phyloP scores from a whole-genome alignment of 78 protist species.

The Tieghemostelium lacteum region DNA sequence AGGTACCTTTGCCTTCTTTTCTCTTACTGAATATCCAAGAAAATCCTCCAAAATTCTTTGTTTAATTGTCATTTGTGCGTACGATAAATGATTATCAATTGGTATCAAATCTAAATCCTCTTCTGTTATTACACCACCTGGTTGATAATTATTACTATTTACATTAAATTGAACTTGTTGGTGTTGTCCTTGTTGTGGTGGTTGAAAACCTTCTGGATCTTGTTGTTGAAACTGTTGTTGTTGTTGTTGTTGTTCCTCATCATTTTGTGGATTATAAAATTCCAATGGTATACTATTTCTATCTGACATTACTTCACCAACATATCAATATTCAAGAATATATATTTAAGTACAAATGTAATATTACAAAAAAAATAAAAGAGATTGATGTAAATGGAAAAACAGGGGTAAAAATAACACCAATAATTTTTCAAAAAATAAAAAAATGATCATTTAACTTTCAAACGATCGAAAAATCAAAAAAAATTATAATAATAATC shows the following conservation, averaged over 20 bases:
- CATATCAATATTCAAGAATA: too few relatives aligned
- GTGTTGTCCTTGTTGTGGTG: background rate
- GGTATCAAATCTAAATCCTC: background rate
- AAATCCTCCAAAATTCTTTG: conserved; percentile 41
- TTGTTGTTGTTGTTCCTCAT: background rate
- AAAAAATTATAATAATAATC: too few relatives aligned
- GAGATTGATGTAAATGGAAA: too few relatives aligned
- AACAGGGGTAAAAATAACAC: too few relatives aligned
- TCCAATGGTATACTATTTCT: conserved; percentile 22
- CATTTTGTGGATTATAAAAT: background rate
- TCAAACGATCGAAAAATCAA: too few relatives aligned
- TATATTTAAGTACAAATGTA: too few relatives aligned
- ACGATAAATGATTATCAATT: background rate
- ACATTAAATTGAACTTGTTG: background rate
- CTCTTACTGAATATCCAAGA: conserved; percentile 28
- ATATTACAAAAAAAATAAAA: too few relatives aligned
- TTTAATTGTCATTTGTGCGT: conserved; percentile 23
- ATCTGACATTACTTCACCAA: too few relatives aligned
- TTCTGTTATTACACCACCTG: background rate
- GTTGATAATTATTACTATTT: background rate
- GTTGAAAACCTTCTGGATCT: background rate
- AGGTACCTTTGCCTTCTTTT: conserved; percentile 55
- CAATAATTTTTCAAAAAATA: too few relatives aligned
- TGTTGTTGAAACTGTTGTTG: background rate
- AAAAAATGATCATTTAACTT: too few relatives aligned